Evolutionary conservation across 192 early-diverging fungal species (phyloP).

Genomic region (Phlyctochytrium arcticum): DNA sequence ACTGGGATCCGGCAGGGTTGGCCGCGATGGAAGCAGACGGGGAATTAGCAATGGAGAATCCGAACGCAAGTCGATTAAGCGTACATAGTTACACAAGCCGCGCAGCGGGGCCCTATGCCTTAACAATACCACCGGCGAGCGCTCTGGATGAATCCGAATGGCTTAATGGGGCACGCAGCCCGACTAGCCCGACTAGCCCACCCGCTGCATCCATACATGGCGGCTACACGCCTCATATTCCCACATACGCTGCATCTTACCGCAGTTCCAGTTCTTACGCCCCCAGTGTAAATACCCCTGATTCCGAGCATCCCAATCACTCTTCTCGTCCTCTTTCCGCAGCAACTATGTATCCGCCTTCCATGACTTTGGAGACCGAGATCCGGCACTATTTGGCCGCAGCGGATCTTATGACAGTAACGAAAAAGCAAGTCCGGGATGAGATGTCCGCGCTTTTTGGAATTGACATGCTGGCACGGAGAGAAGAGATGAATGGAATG

Average conservation of each 20-base stretch:
- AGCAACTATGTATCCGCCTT: neutral
- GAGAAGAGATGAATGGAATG: slow-evolving; percentile 67
- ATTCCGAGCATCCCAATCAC: too few species aligned
- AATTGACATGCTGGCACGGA: slow-evolving; percentile 57
- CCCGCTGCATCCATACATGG: neutral
- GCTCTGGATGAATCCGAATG: neutral
- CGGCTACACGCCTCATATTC: neutral
- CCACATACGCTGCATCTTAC: neutral
- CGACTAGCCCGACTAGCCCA: neutral
- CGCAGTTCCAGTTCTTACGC: neutral
- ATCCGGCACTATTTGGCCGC: slow-evolving; percentile 63
- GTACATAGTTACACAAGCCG: neutral
- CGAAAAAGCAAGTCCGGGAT: slow-evolving; percentile 87
- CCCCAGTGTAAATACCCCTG: neutral
- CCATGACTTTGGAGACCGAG: slow-evolving; percentile 23
- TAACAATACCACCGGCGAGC: neutral
- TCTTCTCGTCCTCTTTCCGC: neutral
- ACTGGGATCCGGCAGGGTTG: too few species aligned
- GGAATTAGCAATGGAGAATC: slow-evolving; percentile 22
- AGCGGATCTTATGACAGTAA: slow-evolving; percentile 90
- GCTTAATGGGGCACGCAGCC: neutral
- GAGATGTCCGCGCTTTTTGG: slow-evolving; percentile 62
- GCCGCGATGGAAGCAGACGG: too few species aligned
- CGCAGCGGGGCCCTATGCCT: neutral
- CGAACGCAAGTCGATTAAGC: neutral